Base-by-base conservation (phyloP, 176 grass and related monocot genomes). In the Oryza rufipogon region DNA sequence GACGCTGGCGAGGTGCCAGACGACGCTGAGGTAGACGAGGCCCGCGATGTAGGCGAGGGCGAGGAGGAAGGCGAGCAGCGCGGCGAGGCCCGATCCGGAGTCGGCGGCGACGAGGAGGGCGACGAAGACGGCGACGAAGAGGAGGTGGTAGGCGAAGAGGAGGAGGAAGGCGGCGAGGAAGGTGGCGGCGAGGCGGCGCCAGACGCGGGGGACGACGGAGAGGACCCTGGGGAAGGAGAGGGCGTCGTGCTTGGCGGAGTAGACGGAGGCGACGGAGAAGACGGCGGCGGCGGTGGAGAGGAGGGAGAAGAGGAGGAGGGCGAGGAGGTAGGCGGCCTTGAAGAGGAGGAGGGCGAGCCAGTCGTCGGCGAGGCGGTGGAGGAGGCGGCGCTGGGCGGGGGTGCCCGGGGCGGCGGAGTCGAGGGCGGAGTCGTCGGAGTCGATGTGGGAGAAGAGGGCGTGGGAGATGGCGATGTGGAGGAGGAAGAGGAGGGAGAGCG, bases 1-100 rank as follows among this genome's bases (percentile, higher is more conserved):
- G 51, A 99, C 93, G 80, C 96, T 98, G 60, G 96, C 96, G 20
- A 98, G 80, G 78, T 96, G 93, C 93, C 93, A 98, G 1, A 98
- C 86, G 44, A 98, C 68, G 86, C 91, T 92, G 70, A 99, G 32
- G 86, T 94, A 99, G 75, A 94, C 71, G 63, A 96, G 91, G 0
- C 87, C 89, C 2, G 9, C 74, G 7, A 92, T 33, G 89, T 94
- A 98, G 0, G 87, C 65, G 36, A 82, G 0, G 9, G 5, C 0
- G 76, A 99, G 1, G 73, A 93, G 39, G 74, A 90, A 74, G 14
- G 76, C 74, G 78, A 75, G 33, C 5, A 86, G 30, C 5, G 32
- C 78, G 30, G 93, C 85, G 58, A 85, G 77, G 0, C 83, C 34
- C 7, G 85, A 85, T 26, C 83, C 86, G 70, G 23, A 33, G 45